These are phyloP conservation scores for Enterospora canceri DNA, from an alignment of 371 early-diverging fungal species.

Conservation along the genomic window DNA sequence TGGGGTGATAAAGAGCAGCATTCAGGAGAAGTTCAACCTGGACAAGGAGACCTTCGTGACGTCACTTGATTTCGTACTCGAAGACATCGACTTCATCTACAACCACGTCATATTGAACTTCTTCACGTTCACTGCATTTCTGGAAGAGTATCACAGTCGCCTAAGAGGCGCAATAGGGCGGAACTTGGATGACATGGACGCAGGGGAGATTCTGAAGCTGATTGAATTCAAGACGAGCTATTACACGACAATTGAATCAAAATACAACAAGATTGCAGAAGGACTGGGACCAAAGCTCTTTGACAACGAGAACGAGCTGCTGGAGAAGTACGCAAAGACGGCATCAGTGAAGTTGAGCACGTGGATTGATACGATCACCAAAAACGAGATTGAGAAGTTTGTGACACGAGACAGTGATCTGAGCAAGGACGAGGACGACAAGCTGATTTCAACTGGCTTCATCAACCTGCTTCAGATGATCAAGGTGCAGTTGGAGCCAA, in stretches of 20 bases:
- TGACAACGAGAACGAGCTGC: constrained; percentile 38
- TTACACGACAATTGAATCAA: constrained; percentile 30
- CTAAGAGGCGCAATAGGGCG: constrained; percentile 31
- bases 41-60: constrained; percentile 21
- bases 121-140: constrained; percentile 37
- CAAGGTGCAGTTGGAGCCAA: constrained; percentile 55
- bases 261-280: constrained; percentile 33
- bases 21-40: constrained; percentile 31
- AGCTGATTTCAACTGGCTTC: constrained; percentile 55
- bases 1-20: constrained; percentile 14
- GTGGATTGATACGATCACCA: constrained; percentile 55
- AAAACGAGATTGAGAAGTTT: constrained; percentile 49
- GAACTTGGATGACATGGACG: constrained; percentile 28
- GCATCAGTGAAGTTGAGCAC: constrained; percentile 46
- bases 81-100: constrained; percentile 13
- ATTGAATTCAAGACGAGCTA: constrained; percentile 42
- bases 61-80: constrained; percentile 27
- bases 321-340: constrained; percentile 48
- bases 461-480: constrained; percentile 56
- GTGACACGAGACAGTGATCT: constrained; percentile 43
- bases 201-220: constrained; percentile 41
- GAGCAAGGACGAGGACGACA: constrained; percentile 50
- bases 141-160: constrained; percentile 30
- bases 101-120: constrained; percentile 24
- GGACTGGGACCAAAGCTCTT: constrained; percentile 28